Conservation (phyloP, 192 early-diverging fungal species). For the Geranomyces variabilis region DNA sequence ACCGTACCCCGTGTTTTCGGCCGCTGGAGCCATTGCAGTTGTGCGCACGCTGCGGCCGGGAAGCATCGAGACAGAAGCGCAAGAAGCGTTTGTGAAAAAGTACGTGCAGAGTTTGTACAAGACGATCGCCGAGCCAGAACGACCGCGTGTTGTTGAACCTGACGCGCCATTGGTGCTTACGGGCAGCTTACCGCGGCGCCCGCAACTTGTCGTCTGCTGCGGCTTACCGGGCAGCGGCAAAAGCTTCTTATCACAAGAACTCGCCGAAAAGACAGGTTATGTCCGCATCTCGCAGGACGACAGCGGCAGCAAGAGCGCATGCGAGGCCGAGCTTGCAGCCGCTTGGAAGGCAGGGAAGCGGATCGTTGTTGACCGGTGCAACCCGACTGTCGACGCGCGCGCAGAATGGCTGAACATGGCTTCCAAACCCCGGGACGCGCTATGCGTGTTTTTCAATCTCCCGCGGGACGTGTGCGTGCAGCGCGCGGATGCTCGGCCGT, state of each 20-base stretch:
- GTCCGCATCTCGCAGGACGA: constrained; percentile 46
- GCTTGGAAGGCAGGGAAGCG: constrained; percentile 9
- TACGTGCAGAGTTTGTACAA: constrained; percentile 36
- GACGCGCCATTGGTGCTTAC: no score
- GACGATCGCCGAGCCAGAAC: not conserved
- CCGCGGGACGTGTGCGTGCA: constrained; percentile 33
- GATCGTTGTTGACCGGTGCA: constrained; percentile 46
- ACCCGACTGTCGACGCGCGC: constrained; percentile 38
- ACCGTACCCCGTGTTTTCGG: constrained; percentile 34
- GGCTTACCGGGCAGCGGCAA: constrained; percentile 52
- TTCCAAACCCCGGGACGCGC: constrained; percentile 13
- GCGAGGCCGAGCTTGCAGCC: constrained; percentile 15
- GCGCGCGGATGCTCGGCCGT: constrained; percentile 27
- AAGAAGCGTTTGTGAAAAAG: constrained; percentile 45
- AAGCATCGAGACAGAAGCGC: constrained; percentile 44
- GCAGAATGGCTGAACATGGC: constrained; percentile 30
- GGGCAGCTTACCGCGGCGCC: not conserved
- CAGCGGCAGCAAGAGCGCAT: constrained; percentile 27
- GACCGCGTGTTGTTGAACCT: no score
- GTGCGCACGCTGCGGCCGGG: constrained; percentile 41
- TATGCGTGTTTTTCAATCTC: constrained; percentile 39
- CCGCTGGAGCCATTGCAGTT: constrained; percentile 39
- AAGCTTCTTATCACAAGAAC: constrained; percentile 32
- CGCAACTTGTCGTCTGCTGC: constrained; percentile 36
- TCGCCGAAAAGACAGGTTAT: constrained; percentile 18